A percentile compares a stretch with the other conserved stretches of the same genome.
These are phyloP conservation scores for Boletus huronensis DNA, from an alignment of 768 basidiomycete genomes.

Conservation along the genomic window DNA sequence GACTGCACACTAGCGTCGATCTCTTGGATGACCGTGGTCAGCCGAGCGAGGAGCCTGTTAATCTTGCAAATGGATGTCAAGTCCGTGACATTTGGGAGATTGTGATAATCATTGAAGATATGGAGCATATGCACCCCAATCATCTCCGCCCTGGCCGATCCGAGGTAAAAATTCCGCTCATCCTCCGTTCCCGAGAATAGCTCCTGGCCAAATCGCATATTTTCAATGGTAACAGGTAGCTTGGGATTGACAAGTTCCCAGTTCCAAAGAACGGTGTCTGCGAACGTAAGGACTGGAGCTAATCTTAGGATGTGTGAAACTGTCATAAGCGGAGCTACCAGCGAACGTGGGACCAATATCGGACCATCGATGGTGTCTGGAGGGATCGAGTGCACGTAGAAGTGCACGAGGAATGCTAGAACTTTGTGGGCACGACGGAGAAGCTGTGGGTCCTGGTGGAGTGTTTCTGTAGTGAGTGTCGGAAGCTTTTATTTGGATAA, in stretches of 20 bases:
- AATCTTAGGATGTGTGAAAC: constrained; percentile 76
- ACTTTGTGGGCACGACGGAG: constrained; percentile 87
- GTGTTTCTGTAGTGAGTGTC: constrained; percentile 51
- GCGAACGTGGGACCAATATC: constrained; percentile 64
- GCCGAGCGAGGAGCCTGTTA: constrained; percentile 63
- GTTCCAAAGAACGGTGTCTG: constrained; percentile 96
- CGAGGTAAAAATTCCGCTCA: constrained; percentile 82
- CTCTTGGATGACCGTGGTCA: constrained; percentile 69
- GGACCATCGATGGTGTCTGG: constrained; percentile 35
- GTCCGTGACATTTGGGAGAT: constrained; percentile 65
- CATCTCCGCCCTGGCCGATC: constrained; percentile 81
- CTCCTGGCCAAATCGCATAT: constrained; percentile 64
- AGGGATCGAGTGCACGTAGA: constrained; percentile 83
- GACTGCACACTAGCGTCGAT: constrained; percentile 67
- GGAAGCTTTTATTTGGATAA: constrained; percentile 55
- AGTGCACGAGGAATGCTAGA: constrained; percentile 84
- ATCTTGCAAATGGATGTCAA: constrained; percentile 63
- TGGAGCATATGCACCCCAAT: constrained; percentile 82
- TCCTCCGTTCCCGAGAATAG: constrained; percentile 83
- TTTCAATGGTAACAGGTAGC: constrained; percentile 60
- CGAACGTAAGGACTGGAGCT: constrained; percentile 94
- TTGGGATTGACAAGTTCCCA: constrained; percentile 59
- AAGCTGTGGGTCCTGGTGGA: constrained; percentile 53
- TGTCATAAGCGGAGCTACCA: constrained; percentile 73
- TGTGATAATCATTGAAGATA: constrained; percentile 84